Evolutionary conservation across 139 green algal genomes (phyloP).

Genomic region (Mesotaenium endlicherianum): DNA sequence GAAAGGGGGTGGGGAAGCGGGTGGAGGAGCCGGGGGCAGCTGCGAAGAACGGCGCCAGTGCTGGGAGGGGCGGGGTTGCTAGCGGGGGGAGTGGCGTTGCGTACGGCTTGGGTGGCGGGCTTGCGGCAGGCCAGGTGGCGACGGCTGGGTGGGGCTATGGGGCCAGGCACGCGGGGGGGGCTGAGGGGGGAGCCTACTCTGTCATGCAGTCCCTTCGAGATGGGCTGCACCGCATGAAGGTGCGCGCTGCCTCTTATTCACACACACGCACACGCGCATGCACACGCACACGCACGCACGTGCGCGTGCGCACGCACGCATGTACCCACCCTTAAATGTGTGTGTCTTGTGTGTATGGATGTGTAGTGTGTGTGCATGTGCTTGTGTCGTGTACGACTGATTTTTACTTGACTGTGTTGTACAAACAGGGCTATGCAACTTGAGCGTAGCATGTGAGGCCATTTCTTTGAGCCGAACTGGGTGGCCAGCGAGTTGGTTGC

Average conservation of each 20-base stretch:
- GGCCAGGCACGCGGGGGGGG: not conserved
- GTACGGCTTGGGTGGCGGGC: not conserved
- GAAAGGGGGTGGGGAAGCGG: constrained; percentile 26
- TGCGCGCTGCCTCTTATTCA: not conserved
- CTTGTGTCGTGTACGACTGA: too few relatives aligned
- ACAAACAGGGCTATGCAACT: too few relatives aligned
- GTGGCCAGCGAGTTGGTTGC: too few relatives aligned
- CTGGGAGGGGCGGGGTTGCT: not conserved
- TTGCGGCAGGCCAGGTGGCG: not conserved
- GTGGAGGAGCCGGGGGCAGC: not conserved
- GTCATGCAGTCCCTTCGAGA: constrained; percentile 12
- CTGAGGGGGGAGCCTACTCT: not conserved
- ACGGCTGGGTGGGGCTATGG: constrained; percentile 9
- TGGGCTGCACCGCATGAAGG: not conserved
- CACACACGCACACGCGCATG: too few relatives aligned
- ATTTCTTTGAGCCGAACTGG: too few relatives aligned
- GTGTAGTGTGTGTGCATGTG: too few relatives aligned
- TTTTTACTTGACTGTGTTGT: too few relatives aligned
- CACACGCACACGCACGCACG: too few relatives aligned
- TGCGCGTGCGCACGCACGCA: too few relatives aligned
- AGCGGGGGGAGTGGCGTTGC: not conserved
- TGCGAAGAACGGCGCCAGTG: not conserved
- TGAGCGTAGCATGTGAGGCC: too few relatives aligned
- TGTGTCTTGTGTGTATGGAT: too few relatives aligned
- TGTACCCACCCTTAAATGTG: too few relatives aligned